Evolutionary conservation across 2,329 filamentous ascomycete species (phyloP).

Genomic region (Emmonsiellopsis sp.): DNA sequence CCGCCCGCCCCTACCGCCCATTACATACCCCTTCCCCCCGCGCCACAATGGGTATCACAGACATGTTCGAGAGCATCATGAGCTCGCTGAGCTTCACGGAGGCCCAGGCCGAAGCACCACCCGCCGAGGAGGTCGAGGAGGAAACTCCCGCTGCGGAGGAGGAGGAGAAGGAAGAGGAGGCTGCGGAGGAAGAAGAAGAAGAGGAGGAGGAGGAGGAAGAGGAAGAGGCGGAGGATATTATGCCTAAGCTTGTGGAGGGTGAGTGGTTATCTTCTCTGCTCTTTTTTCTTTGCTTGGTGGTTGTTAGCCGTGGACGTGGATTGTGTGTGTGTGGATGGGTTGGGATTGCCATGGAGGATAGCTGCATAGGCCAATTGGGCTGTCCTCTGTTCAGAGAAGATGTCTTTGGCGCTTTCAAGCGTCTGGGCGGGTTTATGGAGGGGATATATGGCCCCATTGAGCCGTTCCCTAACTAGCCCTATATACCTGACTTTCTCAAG

Average conservation of each 20-base stretch:
- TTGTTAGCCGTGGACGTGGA: not conserved
- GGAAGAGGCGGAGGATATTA: slow-evolving; percentile 73
- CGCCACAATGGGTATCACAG: slow-evolving; percentile 51
- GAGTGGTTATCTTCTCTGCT: slow-evolving; percentile 35
- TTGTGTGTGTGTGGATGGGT: not conserved
- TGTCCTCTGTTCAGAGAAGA: no score
- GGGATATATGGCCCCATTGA: no score
- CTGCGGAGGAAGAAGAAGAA: slow-evolving; percentile 47
- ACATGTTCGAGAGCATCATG: slow-evolving; percentile 56
- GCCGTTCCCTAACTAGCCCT: no score
- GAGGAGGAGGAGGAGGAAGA: slow-evolving; percentile 63
- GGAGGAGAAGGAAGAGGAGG: slow-evolving; percentile 40
- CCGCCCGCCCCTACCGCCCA: slow-evolving; percentile 6
- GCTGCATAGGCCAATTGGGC: no score
- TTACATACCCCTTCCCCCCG: slow-evolving; percentile 16
- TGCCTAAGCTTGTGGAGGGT: slow-evolving; percentile 89
- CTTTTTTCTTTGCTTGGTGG: not conserved
- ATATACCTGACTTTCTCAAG: no score
- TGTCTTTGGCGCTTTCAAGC: no score
- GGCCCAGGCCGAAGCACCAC: slow-evolving; percentile 51
- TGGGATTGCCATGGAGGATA: not conserved
- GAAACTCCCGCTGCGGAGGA: slow-evolving; percentile 29
- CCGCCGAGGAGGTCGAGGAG: slow-evolving; percentile 32
- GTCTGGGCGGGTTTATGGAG: no score
- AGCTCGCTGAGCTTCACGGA: slow-evolving; percentile 55